A percentile compares a stretch with the other conserved stretches of the same genome.
Evolutionary conservation across 129 eudicot species (phyloP).

Genomic region (Flaveria robusta): DNA sequence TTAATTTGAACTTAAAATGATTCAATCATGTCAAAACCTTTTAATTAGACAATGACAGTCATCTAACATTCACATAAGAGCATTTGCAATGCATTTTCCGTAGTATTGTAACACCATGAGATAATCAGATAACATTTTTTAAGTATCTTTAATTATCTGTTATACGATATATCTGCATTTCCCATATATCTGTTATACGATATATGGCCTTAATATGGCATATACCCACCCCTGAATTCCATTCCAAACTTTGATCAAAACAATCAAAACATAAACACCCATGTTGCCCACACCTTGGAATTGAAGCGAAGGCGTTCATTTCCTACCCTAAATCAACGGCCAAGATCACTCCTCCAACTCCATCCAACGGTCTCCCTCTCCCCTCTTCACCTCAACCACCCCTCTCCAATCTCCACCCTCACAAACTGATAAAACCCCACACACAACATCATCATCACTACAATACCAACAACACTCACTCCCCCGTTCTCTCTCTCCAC

Average conservation of each 20-base stretch:
- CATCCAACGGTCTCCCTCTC: conserved; percentile 38
- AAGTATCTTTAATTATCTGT: too few species aligned
- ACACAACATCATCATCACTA: not conserved
- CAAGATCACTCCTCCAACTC: conserved; percentile 12
- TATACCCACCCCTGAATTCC: conserved; percentile 25
- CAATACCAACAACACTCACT: conserved; percentile 2
- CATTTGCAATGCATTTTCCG: too few species aligned
- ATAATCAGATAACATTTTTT: too few species aligned
- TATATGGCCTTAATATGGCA: not conserved
- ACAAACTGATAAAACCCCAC: conserved; percentile 11
- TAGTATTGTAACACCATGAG: too few species aligned
- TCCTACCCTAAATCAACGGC: conserved; percentile 43
- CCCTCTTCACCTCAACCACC: conserved; percentile 43
- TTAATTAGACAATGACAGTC: not conserved
- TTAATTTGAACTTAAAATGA: not conserved
- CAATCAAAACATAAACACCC: conserved; percentile 9
- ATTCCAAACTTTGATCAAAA: conserved; percentile 7
- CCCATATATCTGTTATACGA: not conserved
- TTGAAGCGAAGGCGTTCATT: conserved; percentile 42
- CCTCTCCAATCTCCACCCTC: conserved; percentile 34
- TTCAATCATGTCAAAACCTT: not conserved
- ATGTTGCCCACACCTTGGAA: not conserved
- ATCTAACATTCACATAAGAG: too few species aligned
- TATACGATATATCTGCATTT: not conserved
- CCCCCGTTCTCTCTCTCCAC: conserved; percentile 19